phyloP scores from a whole-genome alignment of 257 asterid genomes.

The Lantana camara region DNA sequence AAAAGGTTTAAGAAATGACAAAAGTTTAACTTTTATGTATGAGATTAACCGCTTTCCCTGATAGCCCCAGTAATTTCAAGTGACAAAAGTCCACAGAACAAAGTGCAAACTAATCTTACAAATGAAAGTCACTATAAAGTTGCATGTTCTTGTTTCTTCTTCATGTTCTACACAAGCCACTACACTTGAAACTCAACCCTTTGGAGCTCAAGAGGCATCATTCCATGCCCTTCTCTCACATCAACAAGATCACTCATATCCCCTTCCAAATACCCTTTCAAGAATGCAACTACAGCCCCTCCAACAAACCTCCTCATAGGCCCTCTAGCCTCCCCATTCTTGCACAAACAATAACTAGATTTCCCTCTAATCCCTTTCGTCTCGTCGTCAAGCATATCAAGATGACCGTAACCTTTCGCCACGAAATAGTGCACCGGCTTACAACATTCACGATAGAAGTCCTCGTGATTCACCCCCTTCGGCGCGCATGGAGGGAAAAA shows the following conservation, averaged over 20 bases:
- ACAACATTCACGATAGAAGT: conserved; percentile 70
- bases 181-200: conserved; percentile 48
- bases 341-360: conserved; percentile 65
- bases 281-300: conserved; percentile 70
- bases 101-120: too few relatives aligned
- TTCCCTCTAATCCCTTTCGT: conserved; percentile 78
- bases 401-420: conserved; percentile 83
- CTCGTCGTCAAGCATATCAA: conserved; percentile 80
- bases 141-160: too few relatives aligned
- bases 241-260: conserved; percentile 46
- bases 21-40: too few relatives aligned
- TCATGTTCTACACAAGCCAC: too few relatives aligned
- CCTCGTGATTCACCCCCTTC: conserved; percentile 78
- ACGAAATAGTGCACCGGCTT: conserved; percentile 64
- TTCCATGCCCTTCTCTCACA: conserved; percentile 46
- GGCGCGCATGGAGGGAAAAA: conserved; percentile 90
- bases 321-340: conserved; percentile 67
- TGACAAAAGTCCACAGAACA: too few relatives aligned
- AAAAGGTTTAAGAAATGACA: too few relatives aligned
- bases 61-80: too few relatives aligned
- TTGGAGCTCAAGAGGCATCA: conserved; percentile 63
- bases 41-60: too few relatives aligned
- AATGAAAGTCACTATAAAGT: too few relatives aligned
- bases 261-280: conserved; percentile 63
- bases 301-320: conserved; percentile 91